Evolutionary conservation across 352 stramenopile species (phyloP).

Genomic region (Phytophthora macrochlamydospora): DNA sequence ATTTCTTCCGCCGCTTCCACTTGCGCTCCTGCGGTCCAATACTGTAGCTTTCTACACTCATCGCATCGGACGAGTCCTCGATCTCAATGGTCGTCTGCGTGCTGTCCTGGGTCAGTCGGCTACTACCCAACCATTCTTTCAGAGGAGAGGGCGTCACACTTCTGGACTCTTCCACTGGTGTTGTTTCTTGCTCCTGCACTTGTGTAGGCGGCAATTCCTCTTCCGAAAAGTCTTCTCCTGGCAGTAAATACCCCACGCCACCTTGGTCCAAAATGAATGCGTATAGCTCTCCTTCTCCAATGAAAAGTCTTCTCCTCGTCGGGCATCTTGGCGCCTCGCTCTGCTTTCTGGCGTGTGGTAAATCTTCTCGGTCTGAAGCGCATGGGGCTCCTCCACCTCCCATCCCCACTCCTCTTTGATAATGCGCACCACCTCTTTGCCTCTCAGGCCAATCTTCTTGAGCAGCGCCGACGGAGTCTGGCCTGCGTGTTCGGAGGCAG

Average conservation of each 20-base stretch:
- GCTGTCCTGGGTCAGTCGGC: neutral
- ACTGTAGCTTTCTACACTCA: neutral
- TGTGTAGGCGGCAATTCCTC: slow-evolving; percentile 21
- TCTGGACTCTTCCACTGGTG: too few relatives aligned
- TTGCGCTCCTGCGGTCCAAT: slow-evolving; percentile 17
- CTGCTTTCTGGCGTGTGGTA: slow-evolving; percentile 26
- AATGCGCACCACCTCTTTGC: slow-evolving; percentile 39
- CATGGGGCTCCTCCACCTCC: slow-evolving; percentile 23
- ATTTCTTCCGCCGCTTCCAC: slow-evolving; percentile 44
- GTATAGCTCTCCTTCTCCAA: slow-evolving; percentile 41
- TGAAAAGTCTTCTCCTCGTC: slow-evolving; percentile 29
- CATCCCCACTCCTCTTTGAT: slow-evolving; percentile 21
- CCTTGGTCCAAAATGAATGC: slow-evolving; percentile 41
- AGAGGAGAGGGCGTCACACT: neutral
- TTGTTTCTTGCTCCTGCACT: neutral
- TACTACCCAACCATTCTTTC: neutral
- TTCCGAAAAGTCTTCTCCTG: slow-evolving; percentile 22
- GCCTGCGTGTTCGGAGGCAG: neutral
- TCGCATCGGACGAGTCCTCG: neutral
- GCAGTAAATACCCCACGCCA: slow-evolving; percentile 31
- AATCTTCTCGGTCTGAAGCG: slow-evolving; percentile 30
- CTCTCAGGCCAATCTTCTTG: slow-evolving; percentile 28
- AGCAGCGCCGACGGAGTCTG: slow-evolving; percentile 17
- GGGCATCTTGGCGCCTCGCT: neutral
- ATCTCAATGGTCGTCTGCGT: neutral